A percentile compares a stretch with the other conserved stretches of the same genome.
Conservation (phyloP, 225 moss, liverwort and hornwort genomes). For the Bryoerythrophyllum caledonicum region DNA sequence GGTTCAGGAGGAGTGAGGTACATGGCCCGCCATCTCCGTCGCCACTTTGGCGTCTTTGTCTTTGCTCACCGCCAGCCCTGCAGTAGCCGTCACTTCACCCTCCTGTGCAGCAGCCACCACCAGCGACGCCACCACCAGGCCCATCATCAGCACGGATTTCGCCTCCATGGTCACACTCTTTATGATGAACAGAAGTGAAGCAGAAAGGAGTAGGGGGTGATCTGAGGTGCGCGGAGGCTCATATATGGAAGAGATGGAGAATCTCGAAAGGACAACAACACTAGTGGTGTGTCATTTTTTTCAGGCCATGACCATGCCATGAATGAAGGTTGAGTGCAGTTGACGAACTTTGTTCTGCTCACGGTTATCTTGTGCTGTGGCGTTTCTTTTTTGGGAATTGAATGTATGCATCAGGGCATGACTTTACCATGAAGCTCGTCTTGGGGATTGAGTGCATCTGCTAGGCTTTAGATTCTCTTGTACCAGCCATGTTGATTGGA, state of each 20-base stretch:
- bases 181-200: background rate
- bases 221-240: background rate
- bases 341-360: background rate
- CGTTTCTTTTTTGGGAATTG: background rate
- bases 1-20: background rate
- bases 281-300: background rate
- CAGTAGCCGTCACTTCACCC: background rate
- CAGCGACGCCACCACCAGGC: constrained; percentile 1
- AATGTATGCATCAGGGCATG: background rate
- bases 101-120: background rate
- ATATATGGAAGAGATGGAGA: constrained; percentile 7
- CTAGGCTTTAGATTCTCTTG: background rate
- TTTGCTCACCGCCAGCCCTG: background rate
- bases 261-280: background rate
- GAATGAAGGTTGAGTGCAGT: background rate
- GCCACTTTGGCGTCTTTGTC: constrained; percentile 7
- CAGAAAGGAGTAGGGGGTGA: background rate
- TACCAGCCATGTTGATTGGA: background rate
- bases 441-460: background rate
- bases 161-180: background rate
- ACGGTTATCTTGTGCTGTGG: background rate
- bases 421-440: background rate
- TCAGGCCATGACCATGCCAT: background rate
- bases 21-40: background rate
- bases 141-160: constrained; percentile 3